Percentiles rank a stretch among this genome's conserved stretches.
Evolutionary conservation across 1,284 basidiomycete species (phyloP).

Genomic region (Pseudomicrostroma phylloplanum): DNA sequence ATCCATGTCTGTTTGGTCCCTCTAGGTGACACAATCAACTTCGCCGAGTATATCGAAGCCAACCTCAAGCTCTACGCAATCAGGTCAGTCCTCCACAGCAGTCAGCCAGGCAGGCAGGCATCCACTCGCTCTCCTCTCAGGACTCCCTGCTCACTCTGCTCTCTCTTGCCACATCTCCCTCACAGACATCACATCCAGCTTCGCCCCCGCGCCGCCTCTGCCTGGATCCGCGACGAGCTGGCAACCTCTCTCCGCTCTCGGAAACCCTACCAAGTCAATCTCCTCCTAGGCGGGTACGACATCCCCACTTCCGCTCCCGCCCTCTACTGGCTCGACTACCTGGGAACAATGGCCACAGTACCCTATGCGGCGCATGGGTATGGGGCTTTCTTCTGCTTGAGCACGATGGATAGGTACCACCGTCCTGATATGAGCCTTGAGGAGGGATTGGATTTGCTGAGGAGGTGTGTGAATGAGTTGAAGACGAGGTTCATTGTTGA

Average conservation of each 20-base stretch:
- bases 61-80: conserved; percentile 95
- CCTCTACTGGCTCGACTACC: conserved; percentile 93
- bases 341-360: conserved; percentile 79
- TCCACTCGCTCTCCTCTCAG: not conserved
- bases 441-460: conserved; percentile 75
- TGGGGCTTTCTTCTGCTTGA: conserved; percentile 83
- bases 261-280: conserved; percentile 81
- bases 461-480: conserved; percentile 81
- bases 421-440: conserved; percentile 73
- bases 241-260: conserved; percentile 83
- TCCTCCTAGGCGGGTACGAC: conserved; percentile 89
- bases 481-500: conserved; percentile 68
- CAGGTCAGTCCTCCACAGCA: conserved; percentile 57
- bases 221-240: conserved; percentile 86
- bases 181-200: conserved; percentile 64
- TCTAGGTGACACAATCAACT: conserved; percentile 84
- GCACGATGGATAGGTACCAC: conserved; percentile 75
- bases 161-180: not conserved
- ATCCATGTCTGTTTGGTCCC: not conserved
- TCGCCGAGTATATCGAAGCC: conserved; percentile 90
- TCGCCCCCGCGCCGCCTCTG: conserved; percentile 79
- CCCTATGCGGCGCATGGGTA: conserved; percentile 95
- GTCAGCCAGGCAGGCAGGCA: too few species aligned
- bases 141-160: not conserved
- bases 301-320: conserved; percentile 59